Conservation (phyloP, 1,284 basidiomycete genomes). For the Pseudozyma sp. region DNA sequence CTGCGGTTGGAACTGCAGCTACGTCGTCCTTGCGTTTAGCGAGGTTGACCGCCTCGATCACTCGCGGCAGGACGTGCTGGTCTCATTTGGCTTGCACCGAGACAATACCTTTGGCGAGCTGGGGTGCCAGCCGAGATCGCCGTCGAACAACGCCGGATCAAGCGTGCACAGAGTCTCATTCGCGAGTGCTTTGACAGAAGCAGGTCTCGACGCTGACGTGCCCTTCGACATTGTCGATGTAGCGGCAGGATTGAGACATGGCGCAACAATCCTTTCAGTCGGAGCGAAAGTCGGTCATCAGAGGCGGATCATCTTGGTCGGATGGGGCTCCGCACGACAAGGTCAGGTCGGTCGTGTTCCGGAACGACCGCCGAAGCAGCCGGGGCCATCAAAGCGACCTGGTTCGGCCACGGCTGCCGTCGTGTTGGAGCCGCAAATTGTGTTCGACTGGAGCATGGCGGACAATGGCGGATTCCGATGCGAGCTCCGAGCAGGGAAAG, state of each 20-base stretch:
- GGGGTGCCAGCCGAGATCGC: constrained; percentile 1
- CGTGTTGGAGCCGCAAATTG: constrained; percentile 33
- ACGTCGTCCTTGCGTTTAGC: constrained; percentile 20
- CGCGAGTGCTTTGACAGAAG: constrained; percentile 9
- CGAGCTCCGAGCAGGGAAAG: constrained; percentile 29
- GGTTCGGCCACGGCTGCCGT: constrained; percentile 14
- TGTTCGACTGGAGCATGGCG: constrained; percentile 16
- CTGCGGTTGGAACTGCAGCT: constrained; percentile 51
- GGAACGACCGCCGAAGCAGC: neutral
- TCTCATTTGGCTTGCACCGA: constrained; percentile 32
- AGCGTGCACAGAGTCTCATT: constrained; percentile 33
- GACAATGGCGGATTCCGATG: neutral
- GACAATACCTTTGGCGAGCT: constrained; percentile 47
- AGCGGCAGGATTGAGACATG: constrained; percentile 37
- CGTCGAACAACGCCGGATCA: neutral
- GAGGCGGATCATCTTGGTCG: constrained; percentile 16
- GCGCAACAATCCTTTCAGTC: constrained; percentile 16
- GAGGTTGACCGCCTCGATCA: no score
- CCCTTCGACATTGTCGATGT: constrained; percentile 16
- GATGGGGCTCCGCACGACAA: constrained; percentile 47
- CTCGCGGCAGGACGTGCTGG: constrained; percentile 14
- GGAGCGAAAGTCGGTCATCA: neutral
- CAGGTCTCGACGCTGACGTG: constrained; percentile 5
- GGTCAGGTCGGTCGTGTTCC: constrained; percentile 32
- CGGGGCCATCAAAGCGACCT: constrained; percentile 9